phyloP scores from a whole-genome alignment of 1,284 basidiomycete species.

The Phylloporus gajari region DNA sequence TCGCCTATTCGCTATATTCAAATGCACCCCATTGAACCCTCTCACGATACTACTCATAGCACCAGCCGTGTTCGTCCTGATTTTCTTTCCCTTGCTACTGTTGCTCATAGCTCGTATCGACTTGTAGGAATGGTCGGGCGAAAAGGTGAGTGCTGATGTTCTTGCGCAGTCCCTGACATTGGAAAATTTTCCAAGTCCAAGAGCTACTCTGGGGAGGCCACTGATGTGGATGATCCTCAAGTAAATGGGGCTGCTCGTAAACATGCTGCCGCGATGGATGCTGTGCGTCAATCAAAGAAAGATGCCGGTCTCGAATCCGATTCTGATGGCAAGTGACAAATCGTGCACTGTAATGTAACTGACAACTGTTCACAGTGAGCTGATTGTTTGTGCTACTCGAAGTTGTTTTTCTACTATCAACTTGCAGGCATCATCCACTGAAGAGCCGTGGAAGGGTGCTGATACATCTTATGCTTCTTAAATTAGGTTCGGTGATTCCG shows the following conservation, averaged over 20 bases:
- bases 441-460: not conserved
- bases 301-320: not conserved
- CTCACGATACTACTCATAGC: no score
- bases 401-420: not conserved
- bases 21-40: no score
- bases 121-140: no score
- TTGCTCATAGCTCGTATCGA: no score
- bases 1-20: no score
- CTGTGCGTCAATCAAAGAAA: no score
- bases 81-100: no score
- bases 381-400: not conserved
- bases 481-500: no score
- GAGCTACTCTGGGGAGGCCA: not conserved
- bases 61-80: no score
- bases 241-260: not conserved
- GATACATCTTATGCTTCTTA: not conserved
- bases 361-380: not conserved
- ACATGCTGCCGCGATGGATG: not conserved
- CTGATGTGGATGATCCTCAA: not conserved
- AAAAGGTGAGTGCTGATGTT: no score
- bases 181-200: no score
- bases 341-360: not conserved
- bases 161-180: no score
- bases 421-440: not conserved
- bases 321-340: not conserved